Conservation (phyloP, 1,139 yeast species). For the Eremothecium coryli region DNA sequence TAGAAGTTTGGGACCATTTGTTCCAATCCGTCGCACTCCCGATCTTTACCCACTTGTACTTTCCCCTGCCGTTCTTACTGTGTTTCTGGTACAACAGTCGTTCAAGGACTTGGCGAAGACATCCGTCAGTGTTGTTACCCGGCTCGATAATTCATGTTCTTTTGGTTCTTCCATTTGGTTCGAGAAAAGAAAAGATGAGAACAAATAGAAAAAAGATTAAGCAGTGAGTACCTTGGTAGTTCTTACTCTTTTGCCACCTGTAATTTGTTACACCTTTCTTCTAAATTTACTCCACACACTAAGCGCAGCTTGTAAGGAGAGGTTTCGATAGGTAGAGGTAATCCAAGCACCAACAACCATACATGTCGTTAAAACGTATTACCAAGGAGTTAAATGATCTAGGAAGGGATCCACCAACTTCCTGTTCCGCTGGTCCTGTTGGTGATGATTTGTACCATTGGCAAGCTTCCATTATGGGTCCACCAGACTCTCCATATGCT, state of each 20-base stretch:
- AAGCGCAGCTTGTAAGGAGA: neutral
- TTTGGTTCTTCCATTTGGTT: neutral
- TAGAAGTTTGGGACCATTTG: too few relatives aligned
- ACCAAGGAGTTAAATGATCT: conserved; percentile 91
- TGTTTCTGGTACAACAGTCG: too few relatives aligned
- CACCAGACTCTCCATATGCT: conserved; percentile 86
- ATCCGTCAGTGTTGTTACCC: too few relatives aligned
- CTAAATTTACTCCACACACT: neutral
- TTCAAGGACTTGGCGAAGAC: too few relatives aligned
- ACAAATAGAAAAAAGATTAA: conserved; percentile 4
- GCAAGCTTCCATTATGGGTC: conserved; percentile 97
- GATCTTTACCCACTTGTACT: too few relatives aligned
- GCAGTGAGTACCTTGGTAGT: conserved; percentile 1
- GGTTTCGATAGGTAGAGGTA: conserved; percentile 7
- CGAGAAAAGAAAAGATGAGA: conserved; percentile 3
- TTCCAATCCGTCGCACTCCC: too few relatives aligned
- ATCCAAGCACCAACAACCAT: neutral
- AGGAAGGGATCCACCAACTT: conserved; percentile 98
- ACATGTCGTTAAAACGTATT: conserved; percentile 87
- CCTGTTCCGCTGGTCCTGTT: conserved; percentile 98
- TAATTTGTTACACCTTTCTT: conserved; percentile 1
- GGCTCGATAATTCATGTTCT: too few relatives aligned
- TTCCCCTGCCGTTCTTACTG: too few relatives aligned
- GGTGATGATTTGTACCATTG: conserved; percentile 94
- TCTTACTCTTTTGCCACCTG: conserved; percentile 6